Percentiles rank a stretch among this genome's conserved stretches.
phyloP scores from a whole-genome alignment of 23 red algal genomes.

The Gracilaria gracilis region DNA sequence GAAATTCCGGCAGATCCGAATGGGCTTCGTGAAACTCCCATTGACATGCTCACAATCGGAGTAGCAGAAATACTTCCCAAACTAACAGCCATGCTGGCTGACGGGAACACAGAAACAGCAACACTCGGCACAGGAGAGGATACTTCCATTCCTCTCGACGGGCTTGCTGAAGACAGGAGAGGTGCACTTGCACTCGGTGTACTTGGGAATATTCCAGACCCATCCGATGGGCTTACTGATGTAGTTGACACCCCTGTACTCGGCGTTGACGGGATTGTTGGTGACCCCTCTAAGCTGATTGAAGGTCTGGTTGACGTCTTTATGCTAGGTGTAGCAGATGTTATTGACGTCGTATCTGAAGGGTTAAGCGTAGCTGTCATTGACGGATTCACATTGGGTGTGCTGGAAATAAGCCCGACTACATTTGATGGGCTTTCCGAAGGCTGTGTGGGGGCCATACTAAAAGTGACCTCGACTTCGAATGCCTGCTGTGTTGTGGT shows the following conservation, averaged over 20 bases:
- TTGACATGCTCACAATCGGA: constrained; percentile 7
- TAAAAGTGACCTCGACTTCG: not conserved
- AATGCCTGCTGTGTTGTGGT: no score
- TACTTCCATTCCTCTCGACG: not conserved
- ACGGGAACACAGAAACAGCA: not conserved
- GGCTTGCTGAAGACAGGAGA: no score
- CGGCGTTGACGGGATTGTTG: no score
- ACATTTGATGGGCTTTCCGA: not conserved
- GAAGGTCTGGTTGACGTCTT: not conserved
- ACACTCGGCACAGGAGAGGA: not conserved
- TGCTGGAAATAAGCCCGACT: not conserved
- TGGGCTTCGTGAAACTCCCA: not conserved
- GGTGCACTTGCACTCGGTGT: no score
- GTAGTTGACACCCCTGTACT: no score
- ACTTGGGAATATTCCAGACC: no score
- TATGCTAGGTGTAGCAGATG: constrained; percentile 12
- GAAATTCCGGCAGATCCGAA: not conserved
- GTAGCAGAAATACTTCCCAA: constrained; percentile 8
- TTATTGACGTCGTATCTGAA: not conserved
- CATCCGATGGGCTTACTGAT: no score
- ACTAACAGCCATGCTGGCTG: not conserved
- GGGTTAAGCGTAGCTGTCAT: not conserved
- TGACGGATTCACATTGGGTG: not conserved
- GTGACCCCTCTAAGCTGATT: no score
- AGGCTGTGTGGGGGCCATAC: not conserved